Base-by-base conservation (phyloP, 768 basidiomycete species). In the Amyloporia xantha region DNA sequence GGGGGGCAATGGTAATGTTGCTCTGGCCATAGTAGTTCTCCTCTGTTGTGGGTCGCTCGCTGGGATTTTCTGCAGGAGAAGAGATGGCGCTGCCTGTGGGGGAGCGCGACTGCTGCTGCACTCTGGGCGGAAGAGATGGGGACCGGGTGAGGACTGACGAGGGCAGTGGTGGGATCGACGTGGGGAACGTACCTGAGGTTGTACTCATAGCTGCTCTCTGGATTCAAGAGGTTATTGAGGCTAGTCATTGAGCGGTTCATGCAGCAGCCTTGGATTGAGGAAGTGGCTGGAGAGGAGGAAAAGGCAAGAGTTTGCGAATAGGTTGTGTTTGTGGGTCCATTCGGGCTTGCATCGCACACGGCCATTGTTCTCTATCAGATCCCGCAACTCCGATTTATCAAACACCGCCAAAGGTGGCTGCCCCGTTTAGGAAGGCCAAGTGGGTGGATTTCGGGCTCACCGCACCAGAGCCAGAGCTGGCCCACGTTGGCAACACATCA, bases 171-270 rank as follows among this genome's bases (percentile, higher is more conserved):
- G 10, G 19, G 15, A 33, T 41, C 23, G 26, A 20, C 40, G 49
- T 15, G 39, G 19, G n/a, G n/a, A n/a, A 24, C 54, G 36, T 48
- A 58, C 61, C 59, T 54, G 48, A 51, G 44, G 11, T 57, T 53
- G 12, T 52, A 49, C 41, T 62, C 59, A 39, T 58, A 56, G 33
- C 50, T 51, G 21, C 17, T 20, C 45, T 61, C 59, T 2, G 62
- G 62, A 49, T 63, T 63, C 52, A 63, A 60, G 49, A 63, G 59
- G 53, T 46, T 56, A 51, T 63, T 59, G 54, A 63, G 59, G 47
- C 52, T 57, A 43, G 62, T 50, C 62, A 63, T 63, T 30, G 21
- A 39, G 47, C 40, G 33, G 41, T 42, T 47, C 44, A 25, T 44
- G 38, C 30, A 47, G 20, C 21, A 48, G 49, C 30, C 47, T 41